Conservation (phyloP, 1,284 basidiomycete species). For the Trichosporon sp. region DNA sequence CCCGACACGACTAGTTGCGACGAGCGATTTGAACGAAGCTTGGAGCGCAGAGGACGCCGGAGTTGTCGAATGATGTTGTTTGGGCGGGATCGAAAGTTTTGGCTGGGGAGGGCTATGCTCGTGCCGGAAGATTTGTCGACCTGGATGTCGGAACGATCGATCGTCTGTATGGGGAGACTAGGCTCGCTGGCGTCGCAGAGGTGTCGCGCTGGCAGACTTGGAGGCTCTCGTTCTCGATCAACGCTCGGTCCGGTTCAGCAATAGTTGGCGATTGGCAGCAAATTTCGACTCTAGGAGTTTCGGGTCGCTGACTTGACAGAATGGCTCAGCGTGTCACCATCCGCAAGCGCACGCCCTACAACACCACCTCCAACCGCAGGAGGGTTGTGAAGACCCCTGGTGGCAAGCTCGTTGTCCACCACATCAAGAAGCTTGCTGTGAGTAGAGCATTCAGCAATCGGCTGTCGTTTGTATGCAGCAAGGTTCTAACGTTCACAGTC, state of each 20-base stretch:
- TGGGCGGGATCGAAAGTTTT: neutral
- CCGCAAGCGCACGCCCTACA: slow-evolving; percentile 97
- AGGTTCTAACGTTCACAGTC: slow-evolving; percentile 28
- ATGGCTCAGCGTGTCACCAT: slow-evolving; percentile 99
- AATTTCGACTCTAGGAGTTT: neutral
- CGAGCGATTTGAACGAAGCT: neutral
- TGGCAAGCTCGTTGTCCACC: slow-evolving; percentile 51
- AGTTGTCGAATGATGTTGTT: neutral
- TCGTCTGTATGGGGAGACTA: neutral
- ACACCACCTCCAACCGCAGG: slow-evolving; percentile 94
- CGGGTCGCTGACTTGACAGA: slow-evolving; percentile 33
- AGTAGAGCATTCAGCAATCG: slow-evolving; percentile 25
- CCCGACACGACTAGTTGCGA: neutral
- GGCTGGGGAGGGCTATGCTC: neutral
- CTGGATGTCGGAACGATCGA: neutral
- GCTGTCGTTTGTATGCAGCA: neutral
- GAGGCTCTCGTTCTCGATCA: neutral
- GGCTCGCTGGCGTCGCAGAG: neutral
- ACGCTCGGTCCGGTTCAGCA: neutral
- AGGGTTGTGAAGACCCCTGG: slow-evolving; percentile 92
- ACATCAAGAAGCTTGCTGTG: slow-evolving; percentile 51
- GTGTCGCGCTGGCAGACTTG: neutral
- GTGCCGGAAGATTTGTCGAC: neutral
- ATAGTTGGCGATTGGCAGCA: slow-evolving; percentile 1
- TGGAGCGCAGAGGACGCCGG: neutral